phyloP scores from a whole-genome alignment of 1,284 basidiomycete species.

The Amylostereum chailletii region DNA sequence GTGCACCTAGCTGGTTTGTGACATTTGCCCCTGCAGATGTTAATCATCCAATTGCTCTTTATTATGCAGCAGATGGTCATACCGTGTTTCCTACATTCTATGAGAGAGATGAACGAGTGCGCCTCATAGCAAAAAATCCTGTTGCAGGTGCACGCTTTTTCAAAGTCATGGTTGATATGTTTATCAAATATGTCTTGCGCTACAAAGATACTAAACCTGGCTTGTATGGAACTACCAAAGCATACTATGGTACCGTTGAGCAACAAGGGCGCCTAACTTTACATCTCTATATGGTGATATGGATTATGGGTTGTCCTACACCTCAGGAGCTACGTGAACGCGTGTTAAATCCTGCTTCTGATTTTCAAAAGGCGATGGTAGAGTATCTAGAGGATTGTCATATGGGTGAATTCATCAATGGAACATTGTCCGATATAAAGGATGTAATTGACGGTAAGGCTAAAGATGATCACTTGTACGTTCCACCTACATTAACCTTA shows the following conservation, averaged over 20 bases:
- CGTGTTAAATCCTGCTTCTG: constrained; percentile 14
- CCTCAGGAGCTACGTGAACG: constrained; percentile 10
- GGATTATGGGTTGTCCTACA: constrained; percentile 7
- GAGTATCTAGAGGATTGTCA: constrained; percentile 12
- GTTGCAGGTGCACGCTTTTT: constrained; percentile 4
- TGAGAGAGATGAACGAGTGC: not conserved
- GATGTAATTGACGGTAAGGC: not conserved
- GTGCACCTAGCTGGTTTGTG: constrained; percentile 28
- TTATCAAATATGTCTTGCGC: constrained; percentile 3
- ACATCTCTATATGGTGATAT: constrained; percentile 15
- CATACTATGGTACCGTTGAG: constrained; percentile 13
- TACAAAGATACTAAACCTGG: not conserved
- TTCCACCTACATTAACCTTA: not conserved
- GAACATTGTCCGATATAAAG: not conserved
- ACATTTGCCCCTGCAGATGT: constrained; percentile 23
- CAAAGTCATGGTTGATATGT: constrained; percentile 3
- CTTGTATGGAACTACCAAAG: constrained; percentile 8
- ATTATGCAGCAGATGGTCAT: not conserved
- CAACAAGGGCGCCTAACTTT: constrained; percentile 10
- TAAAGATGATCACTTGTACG: not conserved
- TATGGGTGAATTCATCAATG: constrained; percentile 1
- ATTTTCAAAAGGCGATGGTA: constrained; percentile 12
- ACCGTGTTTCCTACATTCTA: not conserved
- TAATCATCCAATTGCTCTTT: not conserved
- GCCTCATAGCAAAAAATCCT: not conserved